A percentile compares a stretch with the other conserved stretches of the same genome.
Conservation (phyloP, 1,284 basidiomycete genomes). For the Pascua guehoae region DNA sequence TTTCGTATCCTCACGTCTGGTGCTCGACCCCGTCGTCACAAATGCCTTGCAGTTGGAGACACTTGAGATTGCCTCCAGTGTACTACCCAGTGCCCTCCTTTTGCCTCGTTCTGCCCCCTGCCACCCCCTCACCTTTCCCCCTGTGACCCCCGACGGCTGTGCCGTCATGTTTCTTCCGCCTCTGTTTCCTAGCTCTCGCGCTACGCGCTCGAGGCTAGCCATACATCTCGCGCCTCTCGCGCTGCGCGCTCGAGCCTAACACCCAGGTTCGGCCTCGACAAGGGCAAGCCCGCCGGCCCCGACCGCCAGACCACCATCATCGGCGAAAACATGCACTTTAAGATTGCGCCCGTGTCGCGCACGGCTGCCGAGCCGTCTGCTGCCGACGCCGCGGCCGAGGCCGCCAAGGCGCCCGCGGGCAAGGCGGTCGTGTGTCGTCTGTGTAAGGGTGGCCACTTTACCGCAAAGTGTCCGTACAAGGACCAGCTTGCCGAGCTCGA, state of each 20-base stretch:
- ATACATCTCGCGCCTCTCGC: conserved; percentile 1
- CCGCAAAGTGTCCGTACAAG: conserved; percentile 97
- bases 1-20: too few species aligned
- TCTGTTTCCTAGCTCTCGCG: background rate
- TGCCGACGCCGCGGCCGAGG: conserved; percentile 64
- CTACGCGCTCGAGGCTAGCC: background rate
- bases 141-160: too few species aligned
- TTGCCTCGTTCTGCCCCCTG: too few species aligned
- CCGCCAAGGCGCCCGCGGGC: conserved; percentile 65
- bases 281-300: conserved; percentile 80
- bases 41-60: too few species aligned
- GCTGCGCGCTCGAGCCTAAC: conserved; percentile 4
- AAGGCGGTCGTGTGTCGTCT: conserved; percentile 90
- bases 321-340: conserved; percentile 83
- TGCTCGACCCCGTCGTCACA: too few species aligned
- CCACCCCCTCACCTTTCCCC: too few species aligned
- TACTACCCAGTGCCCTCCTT: too few species aligned
- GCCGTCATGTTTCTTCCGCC: background rate
- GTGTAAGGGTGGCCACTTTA: conserved; percentile 97
- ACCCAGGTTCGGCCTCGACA: conserved; percentile 79
- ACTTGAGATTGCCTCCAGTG: too few species aligned
- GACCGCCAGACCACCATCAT: conserved; percentile 94
- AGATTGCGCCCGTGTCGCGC: conserved; percentile 73
- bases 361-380: conserved; percentile 59
- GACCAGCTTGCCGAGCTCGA: conserved; percentile 75